Conservation (phyloP, 305 asterid species). For the Withania somnifera region DNA sequence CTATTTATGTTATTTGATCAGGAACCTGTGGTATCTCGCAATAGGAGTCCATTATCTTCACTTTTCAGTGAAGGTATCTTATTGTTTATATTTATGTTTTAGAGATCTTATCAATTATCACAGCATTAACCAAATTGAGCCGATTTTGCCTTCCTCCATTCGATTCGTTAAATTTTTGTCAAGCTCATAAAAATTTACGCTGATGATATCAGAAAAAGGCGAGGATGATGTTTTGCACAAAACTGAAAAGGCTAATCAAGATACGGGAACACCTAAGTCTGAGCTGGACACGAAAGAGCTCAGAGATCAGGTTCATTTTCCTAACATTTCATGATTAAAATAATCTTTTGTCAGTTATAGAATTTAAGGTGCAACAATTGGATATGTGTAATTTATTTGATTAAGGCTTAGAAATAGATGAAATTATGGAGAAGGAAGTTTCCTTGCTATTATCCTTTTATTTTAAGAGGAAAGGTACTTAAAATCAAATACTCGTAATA, state of each 20-base stretch:
- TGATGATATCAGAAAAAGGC: not conserved
- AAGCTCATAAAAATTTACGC: not conserved
- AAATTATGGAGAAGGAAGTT: not conserved
- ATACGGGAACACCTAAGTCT: not conserved
- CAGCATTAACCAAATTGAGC: not conserved
- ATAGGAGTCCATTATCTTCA: constrained; percentile 51
- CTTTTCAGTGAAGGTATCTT: constrained; percentile 52
- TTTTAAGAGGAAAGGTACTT: not conserved
- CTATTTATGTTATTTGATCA: constrained; percentile 11
- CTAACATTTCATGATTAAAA: not conserved
- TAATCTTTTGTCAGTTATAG: not conserved
- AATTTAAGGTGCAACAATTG: not conserved
- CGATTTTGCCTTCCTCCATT: not conserved
- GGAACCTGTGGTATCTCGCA: constrained; percentile 39
- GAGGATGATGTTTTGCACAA: not conserved
- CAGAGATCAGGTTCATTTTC: constrained; percentile 7
- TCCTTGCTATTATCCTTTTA: not conserved
- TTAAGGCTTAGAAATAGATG: not conserved
- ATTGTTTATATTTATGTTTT: not conserved
- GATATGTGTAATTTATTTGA: not conserved
- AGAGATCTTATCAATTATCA: not conserved
- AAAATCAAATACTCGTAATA: not conserved
- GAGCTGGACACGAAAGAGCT: constrained; percentile 3
- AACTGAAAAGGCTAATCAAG: not conserved
- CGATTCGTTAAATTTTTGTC: not conserved